Conservation (phyloP, 805 yeast genomes). For the Schizosaccharomyces pombe region ASM294v3 CU329670.1:812001-812500, state of each 20-base stretch:
- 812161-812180: background rate
- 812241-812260: constrained; percentile 29
- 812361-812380: constrained; percentile 25
- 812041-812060: background rate
- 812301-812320: constrained; percentile 47
- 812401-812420: constrained; percentile 21
- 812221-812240: constrained; percentile 61
- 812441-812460: constrained; percentile 68
- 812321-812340: constrained; percentile 17
- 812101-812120: background rate
- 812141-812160: background rate
- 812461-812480: constrained; percentile 23
- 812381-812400: constrained; percentile 18
- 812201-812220: constrained; percentile 25
- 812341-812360: constrained; percentile 10
- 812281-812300: constrained; percentile 76
- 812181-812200: constrained; percentile 15
- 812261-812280: constrained; percentile 25
- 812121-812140: background rate
- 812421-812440: constrained; percentile 42
- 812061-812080: too few relatives aligned
- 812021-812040: background rate
- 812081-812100: too few relatives aligned
- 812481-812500: constrained; percentile 21
- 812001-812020: background rate